Evolutionary conservation across 306 rosid genomes (phyloP), one percentile per base, ranked within the genome.

Genomic region (Erythrophleum fordii): DNA sequence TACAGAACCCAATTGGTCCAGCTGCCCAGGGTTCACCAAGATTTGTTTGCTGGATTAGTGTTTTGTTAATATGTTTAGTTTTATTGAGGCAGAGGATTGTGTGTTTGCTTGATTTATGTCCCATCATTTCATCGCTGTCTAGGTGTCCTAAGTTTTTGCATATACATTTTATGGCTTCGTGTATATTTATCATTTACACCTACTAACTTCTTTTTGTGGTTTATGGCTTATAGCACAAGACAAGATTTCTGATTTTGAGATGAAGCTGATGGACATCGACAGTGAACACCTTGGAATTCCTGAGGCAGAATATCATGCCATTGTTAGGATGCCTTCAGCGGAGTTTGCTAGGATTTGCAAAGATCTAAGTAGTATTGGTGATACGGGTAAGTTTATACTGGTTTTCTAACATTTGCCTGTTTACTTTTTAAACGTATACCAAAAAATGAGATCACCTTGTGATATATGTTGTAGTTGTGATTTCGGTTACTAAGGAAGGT

Each of bases 261-360:
- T 96, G 98, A 96, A 93, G 85, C 77, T 93, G 83, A 96, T 96
- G 99, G 98, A 93, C 83, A 96, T 93, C 2, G 99, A 96, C 61
- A 96, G 98, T 23, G 99, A 96, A 65, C 99, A 92, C 53, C 99
- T 96, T 67, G 97, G 98, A 44, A 93, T 96, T 64, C 99, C 98
- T 0, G 99, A 93, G 89, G 93, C 97, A 20, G 98, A 96, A 60
- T 93, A 91, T 77, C 97, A 96, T 49, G 96, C 99, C 6, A 92
- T 92, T 85, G 97, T 96, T 39, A 88, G 91, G 84, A 96, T 96
- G 99, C 98, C 98, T 31, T 90, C 98, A 0, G 11, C 93, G 61
- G 99, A 93, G 80, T 93, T 95, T 83, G 87, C 98, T 55, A 92
- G 94, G 85, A 96, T 96, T 45, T 96, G 99, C 75, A 95, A 87